Evolutionary conservation across 2,329 filamentous ascomycete species (phyloP).

Genomic region (Colletotrichum neosansevieriae): DNA sequence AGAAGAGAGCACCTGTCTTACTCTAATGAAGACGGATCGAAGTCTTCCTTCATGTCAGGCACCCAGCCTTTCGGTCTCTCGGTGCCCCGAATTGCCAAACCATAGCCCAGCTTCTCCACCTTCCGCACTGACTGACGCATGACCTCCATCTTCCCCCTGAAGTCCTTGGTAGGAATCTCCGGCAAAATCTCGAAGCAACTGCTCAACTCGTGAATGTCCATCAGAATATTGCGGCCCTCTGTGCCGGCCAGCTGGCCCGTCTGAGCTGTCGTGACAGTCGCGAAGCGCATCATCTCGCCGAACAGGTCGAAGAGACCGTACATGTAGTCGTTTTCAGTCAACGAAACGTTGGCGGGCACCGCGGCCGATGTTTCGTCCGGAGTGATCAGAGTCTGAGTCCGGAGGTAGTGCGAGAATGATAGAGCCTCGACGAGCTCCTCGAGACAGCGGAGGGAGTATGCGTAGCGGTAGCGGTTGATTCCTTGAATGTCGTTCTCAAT

Average conservation of each 20-base stretch:
- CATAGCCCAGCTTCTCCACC: conserved; percentile 92
- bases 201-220: conserved; percentile 83
- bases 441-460: conserved; percentile 82
- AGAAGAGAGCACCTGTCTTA: neutral
- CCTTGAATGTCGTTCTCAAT: conserved; percentile 81
- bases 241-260: conserved; percentile 65
- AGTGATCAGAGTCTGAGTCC: conserved; percentile 79
- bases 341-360: conserved; percentile 65
- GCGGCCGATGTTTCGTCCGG: conserved; percentile 68
- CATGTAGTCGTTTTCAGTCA: conserved; percentile 88
- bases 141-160: conserved; percentile 83
- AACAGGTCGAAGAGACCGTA: conserved; percentile 94
- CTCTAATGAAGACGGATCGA: conserved; percentile 30
- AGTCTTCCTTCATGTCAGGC: conserved; percentile 72
- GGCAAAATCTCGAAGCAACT: conserved; percentile 80
- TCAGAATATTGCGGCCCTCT: conserved; percentile 71
- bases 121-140: conserved; percentile 93
- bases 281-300: conserved; percentile 97
- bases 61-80: conserved; percentile 94
- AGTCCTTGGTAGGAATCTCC: conserved; percentile 67
- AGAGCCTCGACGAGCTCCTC: conserved; percentile 96
- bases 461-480: conserved; percentile 86
- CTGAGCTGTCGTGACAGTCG: conserved; percentile 87
- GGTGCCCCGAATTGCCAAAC: conserved; percentile 85
- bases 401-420: conserved; percentile 89